Evolutionary conservation across 345 rosid genomes (phyloP).

Genomic region (Carallia brachiata): DNA sequence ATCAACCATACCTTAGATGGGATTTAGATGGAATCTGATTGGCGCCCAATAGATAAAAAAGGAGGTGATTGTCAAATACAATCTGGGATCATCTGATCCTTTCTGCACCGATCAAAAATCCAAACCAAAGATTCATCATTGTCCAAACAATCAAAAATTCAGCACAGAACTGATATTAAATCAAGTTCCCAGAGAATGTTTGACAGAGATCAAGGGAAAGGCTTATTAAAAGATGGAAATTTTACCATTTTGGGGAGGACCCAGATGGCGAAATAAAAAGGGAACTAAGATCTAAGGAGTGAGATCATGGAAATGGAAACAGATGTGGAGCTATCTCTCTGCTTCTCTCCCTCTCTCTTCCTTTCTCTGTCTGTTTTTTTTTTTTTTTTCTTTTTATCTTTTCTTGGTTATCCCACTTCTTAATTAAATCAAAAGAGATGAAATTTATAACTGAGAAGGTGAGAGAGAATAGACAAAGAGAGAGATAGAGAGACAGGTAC

Average conservation of each 20-base stretch:
- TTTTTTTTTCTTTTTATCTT: conserved; percentile 33
- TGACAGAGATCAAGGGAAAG: conserved; percentile 31
- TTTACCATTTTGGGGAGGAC: conserved; percentile 57
- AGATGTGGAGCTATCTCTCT: conserved; percentile 46
- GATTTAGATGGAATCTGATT: conserved; percentile 57
- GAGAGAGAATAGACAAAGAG: conserved; percentile 22
- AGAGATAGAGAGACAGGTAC: conserved; percentile 20
- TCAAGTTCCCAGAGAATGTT: conserved; percentile 24
- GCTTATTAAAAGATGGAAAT: conserved; percentile 21
- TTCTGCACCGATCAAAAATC: conserved; percentile 34
- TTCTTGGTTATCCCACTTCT: conserved; percentile 60
- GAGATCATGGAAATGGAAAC: conserved; percentile 50
- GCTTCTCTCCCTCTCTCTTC: conserved; percentile 16
- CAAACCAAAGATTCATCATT: conserved; percentile 31
- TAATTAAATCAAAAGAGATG: conserved; percentile 53
- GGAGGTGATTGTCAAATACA: conserved; percentile 52
- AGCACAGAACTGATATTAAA: conserved; percentile 16
- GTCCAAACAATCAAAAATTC: conserved; percentile 23
- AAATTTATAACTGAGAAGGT: conserved; percentile 39
- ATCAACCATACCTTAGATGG: conserved; percentile 38
- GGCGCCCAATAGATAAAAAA: conserved; percentile 43
- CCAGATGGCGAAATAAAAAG: conserved; percentile 53
- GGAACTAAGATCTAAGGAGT: conserved; percentile 73
- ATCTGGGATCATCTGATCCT: conserved; percentile 60
- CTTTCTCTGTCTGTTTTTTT: conserved; percentile 22